These are phyloP conservation scores for Paraphoma chrysanthemicola DNA, from an alignment of 2,329 filamentous ascomycete species.

Conservation along the genomic window DNA sequence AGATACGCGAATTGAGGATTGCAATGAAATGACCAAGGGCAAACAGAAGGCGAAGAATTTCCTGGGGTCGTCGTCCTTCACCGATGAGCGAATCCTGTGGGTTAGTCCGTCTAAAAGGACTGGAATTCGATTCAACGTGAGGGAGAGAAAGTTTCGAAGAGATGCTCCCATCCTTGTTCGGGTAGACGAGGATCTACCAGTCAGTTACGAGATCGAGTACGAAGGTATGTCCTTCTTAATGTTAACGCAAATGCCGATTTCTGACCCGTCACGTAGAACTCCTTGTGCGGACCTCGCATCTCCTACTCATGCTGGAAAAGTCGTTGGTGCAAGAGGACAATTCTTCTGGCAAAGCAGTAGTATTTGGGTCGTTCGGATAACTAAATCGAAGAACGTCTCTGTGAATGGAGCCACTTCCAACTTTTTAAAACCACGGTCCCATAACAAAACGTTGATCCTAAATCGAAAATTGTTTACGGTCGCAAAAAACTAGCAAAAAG, in stretches of 20 bases:
- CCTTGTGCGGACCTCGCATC: slow-evolving; percentile 40
- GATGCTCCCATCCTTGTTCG: slow-evolving; percentile 63
- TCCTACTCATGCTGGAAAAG: slow-evolving; percentile 64
- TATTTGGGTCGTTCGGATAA: slow-evolving; percentile 62
- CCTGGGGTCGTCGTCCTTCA: slow-evolving; percentile 6
- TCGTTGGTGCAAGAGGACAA: slow-evolving; percentile 66
- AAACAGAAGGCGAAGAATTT: slow-evolving; percentile 24
- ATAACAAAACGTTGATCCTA: too few species aligned
- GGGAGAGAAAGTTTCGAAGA: slow-evolving; percentile 56
- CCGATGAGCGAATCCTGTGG: slow-evolving; percentile 66
- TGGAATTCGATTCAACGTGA: slow-evolving; percentile 72
- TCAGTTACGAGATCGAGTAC: slow-evolving; percentile 74
- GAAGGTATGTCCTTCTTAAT: slow-evolving; percentile 62
- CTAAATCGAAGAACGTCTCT: slow-evolving; percentile 2
- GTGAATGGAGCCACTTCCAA: not conserved
- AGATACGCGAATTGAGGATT: not conserved
- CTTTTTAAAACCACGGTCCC: too few species aligned
- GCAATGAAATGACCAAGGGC: slow-evolving; percentile 13
- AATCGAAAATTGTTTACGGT: not conserved
- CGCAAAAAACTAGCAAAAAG: slow-evolving; percentile 9
- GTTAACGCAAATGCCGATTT: not conserved
- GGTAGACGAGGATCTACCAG: slow-evolving; percentile 68
- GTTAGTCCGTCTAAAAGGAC: slow-evolving; percentile 67
- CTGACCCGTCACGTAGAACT: slow-evolving; percentile 26
- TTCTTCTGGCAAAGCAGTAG: slow-evolving; percentile 69